phyloP scores from a whole-genome alignment of 345 rosid species.

The Chamaenerion angustifolium region DNA sequence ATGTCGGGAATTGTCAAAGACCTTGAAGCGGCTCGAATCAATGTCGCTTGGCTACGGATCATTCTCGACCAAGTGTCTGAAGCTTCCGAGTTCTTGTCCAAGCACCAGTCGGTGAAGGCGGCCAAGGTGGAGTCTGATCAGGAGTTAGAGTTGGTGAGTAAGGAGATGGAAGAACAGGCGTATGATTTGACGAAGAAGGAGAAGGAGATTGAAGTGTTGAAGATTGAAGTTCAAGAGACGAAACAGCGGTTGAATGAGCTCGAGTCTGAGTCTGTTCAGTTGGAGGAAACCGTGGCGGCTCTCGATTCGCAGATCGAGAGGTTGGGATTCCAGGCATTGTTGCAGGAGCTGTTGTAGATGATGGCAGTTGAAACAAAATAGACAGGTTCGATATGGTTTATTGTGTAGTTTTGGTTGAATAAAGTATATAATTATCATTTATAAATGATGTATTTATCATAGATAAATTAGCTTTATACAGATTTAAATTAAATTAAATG shows the following conservation, averaged over 20 bases:
- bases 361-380: slow-evolving; percentile 4
- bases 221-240: slow-evolving; percentile 20
- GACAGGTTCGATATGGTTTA: background rate
- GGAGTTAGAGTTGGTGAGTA: slow-evolving; percentile 26
- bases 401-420: no score
- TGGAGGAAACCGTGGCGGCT: slow-evolving; percentile 23
- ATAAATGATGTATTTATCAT: no score
- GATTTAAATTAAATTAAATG: no score
- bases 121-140: slow-evolving; percentile 28
- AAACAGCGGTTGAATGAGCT: slow-evolving; percentile 21
- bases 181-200: slow-evolving; percentile 36
- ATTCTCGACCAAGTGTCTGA: slow-evolving; percentile 40
- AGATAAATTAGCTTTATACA: no score
- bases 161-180: slow-evolving; percentile 30
- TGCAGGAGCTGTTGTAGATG: slow-evolving; percentile 34
- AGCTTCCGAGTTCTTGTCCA: slow-evolving; percentile 32
- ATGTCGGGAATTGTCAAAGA: slow-evolving; percentile 65
- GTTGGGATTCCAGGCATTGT: slow-evolving; percentile 29
- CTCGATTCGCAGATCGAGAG: slow-evolving; percentile 25
- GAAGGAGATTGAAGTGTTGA: slow-evolving; percentile 24
- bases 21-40: slow-evolving; percentile 51
- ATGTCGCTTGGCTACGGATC: slow-evolving; percentile 46
- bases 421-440: no score
- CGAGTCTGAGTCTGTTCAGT: slow-evolving; percentile 26
- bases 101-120: slow-evolving; percentile 21